Conservation (phyloP, 192 early-diverging fungal genomes). For the Pilaira anomala region DNA sequence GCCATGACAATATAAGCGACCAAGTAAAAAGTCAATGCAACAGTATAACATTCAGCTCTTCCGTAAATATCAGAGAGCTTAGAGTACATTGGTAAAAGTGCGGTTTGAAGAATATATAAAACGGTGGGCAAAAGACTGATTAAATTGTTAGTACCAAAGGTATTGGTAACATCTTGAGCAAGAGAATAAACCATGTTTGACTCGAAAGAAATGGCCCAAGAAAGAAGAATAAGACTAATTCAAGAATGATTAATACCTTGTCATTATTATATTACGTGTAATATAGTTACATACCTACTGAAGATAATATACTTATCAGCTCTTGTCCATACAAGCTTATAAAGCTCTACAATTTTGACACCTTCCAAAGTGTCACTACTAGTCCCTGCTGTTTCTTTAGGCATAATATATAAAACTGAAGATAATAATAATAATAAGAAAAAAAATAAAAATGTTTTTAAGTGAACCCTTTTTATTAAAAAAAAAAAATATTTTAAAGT, state of each 20-base stretch:
- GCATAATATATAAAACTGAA: not conserved
- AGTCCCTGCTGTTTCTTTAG: not conserved
- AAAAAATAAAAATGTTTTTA: not conserved
- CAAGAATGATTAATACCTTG: not conserved
- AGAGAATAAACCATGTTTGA: slow-evolving; percentile 1
- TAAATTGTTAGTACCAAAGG: slow-evolving; percentile 10
- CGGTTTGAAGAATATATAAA: slow-evolving; percentile 21
- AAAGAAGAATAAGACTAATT: slow-evolving; percentile 1
- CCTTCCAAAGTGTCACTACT: not conserved
- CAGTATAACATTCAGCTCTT: slow-evolving; percentile 14
- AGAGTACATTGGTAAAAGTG: slow-evolving; percentile 14
- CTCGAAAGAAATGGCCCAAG: slow-evolving; percentile 18
- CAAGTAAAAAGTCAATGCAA: slow-evolving; percentile 8
- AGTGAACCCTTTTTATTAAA: too few relatives aligned
- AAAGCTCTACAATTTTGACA: slow-evolving; percentile 18
- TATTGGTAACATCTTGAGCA: slow-evolving; percentile 6
- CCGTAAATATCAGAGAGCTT: slow-evolving; percentile 26
- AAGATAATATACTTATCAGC: slow-evolving; percentile 9
- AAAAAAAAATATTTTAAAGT: not conserved
- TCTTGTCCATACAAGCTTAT: slow-evolving; percentile 13
- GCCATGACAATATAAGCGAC: not conserved
- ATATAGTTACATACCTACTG: not conserved
- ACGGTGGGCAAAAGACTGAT: slow-evolving; percentile 15
- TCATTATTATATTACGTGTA: not conserved
- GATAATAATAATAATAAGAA: not conserved